phyloP scores from a whole-genome alignment of 148 eudicot genomes.

The Chenopodium album region DNA sequence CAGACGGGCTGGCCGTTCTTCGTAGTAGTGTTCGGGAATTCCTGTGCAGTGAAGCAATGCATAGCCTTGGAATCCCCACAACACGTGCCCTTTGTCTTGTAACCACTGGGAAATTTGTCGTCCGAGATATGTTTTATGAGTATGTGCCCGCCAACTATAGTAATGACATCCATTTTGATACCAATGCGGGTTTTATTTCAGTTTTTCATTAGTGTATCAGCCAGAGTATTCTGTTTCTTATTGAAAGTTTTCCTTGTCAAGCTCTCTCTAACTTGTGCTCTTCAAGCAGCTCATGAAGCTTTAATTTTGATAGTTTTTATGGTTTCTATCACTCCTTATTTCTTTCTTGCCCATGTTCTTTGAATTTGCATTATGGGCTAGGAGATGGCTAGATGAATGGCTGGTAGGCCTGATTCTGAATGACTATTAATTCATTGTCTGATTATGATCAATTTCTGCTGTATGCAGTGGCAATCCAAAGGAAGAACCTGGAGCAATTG shows the following conservation, averaged over 20 bases:
- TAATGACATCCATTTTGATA: not conserved
- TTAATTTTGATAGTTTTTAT: not conserved
- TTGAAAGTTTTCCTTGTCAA: no score
- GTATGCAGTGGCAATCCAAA: conserved; percentile 91
- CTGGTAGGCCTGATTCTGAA: not conserved
- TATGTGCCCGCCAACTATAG: conserved; percentile 39
- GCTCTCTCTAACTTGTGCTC: not conserved
- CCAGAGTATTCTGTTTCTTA: not conserved
- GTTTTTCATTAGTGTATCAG: not conserved
- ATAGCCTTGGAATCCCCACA: conserved; percentile 90
- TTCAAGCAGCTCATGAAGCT: not conserved
- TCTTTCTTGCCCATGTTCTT: not conserved
- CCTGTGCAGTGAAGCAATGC: conserved; percentile 98
- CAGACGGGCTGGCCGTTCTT: conserved; percentile 96
- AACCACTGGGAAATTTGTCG: conserved; percentile 83
- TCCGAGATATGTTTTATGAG: conserved; percentile 97
- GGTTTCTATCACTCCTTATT: not conserved
- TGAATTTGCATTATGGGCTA: not conserved
- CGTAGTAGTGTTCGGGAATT: conserved; percentile 95
- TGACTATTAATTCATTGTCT: conserved; percentile 1
- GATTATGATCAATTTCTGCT: conserved; percentile 13
- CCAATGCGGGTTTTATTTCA: not conserved
- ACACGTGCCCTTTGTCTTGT: conserved; percentile 95
- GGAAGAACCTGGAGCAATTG: conserved; percentile 99
- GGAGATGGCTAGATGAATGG: not conserved